Percentiles rank a stretch among this genome's conserved stretches.
Evolutionary conservation across 495 filamentous ascomycete species (phyloP).

Genomic region (Bathelium albidoporum): DNA sequence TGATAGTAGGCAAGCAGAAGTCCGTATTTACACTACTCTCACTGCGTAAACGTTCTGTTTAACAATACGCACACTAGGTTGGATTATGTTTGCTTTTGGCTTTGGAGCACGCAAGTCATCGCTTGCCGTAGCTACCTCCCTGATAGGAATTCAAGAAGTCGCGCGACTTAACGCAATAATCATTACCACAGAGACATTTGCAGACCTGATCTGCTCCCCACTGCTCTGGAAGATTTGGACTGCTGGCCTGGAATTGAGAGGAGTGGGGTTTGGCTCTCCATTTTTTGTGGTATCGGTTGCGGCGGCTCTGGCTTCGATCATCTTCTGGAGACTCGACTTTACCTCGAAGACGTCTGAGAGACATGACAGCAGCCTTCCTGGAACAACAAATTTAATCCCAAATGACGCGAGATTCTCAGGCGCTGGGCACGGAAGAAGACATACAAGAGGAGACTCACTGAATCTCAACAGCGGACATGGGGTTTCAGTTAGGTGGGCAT

Average conservation of each 20-base stretch:
- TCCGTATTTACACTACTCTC: not conserved
- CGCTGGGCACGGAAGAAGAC: not conserved
- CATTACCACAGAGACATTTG: not conserved
- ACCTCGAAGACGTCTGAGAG: not conserved
- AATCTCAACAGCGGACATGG: not conserved
- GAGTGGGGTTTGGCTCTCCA: not conserved
- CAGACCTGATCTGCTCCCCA: not conserved
- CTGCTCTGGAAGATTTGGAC: not conserved
- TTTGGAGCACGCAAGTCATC: not conserved
- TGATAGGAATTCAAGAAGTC: not conserved
- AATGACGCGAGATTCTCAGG: not conserved
- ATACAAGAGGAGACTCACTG: not conserved
- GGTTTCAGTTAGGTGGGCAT: not conserved
- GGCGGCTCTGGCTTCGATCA: not conserved
- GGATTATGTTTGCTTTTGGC: not conserved
- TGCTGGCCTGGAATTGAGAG: not conserved
- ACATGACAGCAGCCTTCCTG: not conserved
- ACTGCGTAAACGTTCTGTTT: not conserved
- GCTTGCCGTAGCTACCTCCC: not conserved
- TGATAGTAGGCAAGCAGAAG: not conserved
- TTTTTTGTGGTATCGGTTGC: not conserved
- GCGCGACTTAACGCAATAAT: not conserved
- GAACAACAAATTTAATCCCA: not conserved
- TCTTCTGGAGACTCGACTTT: not conserved
- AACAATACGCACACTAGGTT: not conserved